These are phyloP conservation scores for Aspergillus caelatus DNA, from an alignment of 2,329 filamentous ascomycete species.

Conservation along the genomic window DNA sequence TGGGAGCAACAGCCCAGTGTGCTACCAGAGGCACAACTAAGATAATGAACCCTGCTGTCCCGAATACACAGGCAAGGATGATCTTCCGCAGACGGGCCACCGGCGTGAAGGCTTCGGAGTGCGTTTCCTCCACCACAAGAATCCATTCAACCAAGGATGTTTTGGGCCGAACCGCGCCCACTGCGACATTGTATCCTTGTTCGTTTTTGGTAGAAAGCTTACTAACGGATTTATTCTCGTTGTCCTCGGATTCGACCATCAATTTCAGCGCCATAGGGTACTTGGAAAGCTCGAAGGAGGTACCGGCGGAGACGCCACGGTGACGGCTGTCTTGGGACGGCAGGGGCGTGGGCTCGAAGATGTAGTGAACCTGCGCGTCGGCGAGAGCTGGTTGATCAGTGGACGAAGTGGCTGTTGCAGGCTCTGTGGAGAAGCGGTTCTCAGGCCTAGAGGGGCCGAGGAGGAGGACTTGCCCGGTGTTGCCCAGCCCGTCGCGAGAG, in stretches of 20 bases:
- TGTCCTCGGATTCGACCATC: slow-evolving; percentile 55
- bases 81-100: slow-evolving; percentile 77
- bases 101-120: slow-evolving; percentile 73
- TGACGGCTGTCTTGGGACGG: slow-evolving; percentile 36
- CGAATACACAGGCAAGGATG: slow-evolving; percentile 81
- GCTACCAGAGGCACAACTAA: slow-evolving; percentile 76
- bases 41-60: slow-evolving; percentile 72
- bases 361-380: slow-evolving; percentile 54
- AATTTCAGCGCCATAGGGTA: slow-evolving; percentile 67
- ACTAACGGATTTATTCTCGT: slow-evolving; percentile 69
- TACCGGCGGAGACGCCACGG: slow-evolving; percentile 34
- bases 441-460: slow-evolving; percentile 68
- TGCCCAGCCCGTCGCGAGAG: slow-evolving; percentile 53
- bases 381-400: slow-evolving; percentile 43
- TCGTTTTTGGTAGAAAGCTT: slow-evolving; percentile 73
- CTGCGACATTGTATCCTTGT: slow-evolving; percentile 67
- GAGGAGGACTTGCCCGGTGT: slow-evolving; percentile 70
- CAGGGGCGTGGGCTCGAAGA: slow-evolving; percentile 59
- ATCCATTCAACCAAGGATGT: slow-evolving; percentile 78
- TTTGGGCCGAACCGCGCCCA: slow-evolving; percentile 75
- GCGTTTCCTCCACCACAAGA: slow-evolving; percentile 75
- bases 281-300: slow-evolving; percentile 59
- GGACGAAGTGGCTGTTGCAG: slow-evolving; percentile 20
- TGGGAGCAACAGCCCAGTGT: slow-evolving; percentile 79
- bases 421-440: slow-evolving; percentile 61